These are phyloP conservation scores for Flaveria sonorensis DNA, from an alignment of 129 eudicot genomes.

Conservation along the genomic window DNA sequence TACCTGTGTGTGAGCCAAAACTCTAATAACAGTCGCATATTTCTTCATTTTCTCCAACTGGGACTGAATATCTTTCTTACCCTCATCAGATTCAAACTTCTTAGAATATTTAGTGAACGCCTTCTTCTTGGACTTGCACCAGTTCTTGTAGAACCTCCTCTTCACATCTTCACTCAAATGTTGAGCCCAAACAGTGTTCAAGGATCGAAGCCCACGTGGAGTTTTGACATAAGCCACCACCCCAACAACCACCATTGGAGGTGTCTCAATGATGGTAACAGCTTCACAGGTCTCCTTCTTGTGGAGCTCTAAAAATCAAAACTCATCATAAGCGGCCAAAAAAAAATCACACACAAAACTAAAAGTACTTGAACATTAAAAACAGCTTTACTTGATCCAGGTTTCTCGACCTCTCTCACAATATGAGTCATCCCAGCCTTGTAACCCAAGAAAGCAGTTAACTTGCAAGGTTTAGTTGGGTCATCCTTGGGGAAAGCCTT, in stretches of 20 bases:
- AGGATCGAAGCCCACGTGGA: constrained; percentile 29
- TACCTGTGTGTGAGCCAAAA: constrained; percentile 64
- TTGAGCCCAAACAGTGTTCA: constrained; percentile 31
- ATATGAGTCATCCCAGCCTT: constrained; percentile 61
- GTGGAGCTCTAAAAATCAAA: constrained; percentile 54
- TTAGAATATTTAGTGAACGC: constrained; percentile 56
- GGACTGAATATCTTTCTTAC: constrained; percentile 59
- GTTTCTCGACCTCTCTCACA: constrained; percentile 59
- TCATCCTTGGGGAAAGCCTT: constrained; percentile 60
- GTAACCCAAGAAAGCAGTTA: constrained; percentile 60
- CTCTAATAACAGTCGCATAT: constrained; percentile 60
- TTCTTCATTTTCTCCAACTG: constrained; percentile 77
- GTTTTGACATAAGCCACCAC: constrained; percentile 30
- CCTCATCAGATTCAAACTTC: constrained; percentile 56
- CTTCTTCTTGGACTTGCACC: constrained; percentile 60
- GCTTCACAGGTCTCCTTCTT: constrained; percentile 84
- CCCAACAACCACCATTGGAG: constrained; percentile 35
- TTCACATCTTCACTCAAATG: constrained; percentile 52
- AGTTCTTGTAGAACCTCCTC: constrained; percentile 42
- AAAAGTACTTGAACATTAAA: background rate
- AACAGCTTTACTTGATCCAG: constrained; percentile 46
- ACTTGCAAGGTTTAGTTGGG: constrained; percentile 49
- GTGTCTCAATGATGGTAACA: constrained; percentile 46
- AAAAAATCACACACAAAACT: background rate
- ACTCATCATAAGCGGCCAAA: background rate